A percentile compares a stretch with the other conserved stretches of the same genome.
phyloP scores from a whole-genome alignment of 345 rosid genomes.

The Populus pruinosa region DNA sequence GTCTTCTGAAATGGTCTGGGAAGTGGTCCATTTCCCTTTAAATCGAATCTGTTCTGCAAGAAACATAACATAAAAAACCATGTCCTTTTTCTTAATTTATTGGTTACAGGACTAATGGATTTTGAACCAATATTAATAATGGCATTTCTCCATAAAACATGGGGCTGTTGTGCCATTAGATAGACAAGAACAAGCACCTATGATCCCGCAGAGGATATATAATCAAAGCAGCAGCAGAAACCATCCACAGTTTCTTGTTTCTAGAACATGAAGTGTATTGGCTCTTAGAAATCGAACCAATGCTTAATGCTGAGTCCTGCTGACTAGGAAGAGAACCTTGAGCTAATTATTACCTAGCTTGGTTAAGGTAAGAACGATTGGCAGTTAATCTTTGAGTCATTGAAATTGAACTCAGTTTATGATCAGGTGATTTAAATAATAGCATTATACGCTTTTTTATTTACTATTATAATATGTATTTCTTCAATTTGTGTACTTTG shows the following conservation, averaged over 20 bases:
- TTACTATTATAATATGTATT: neutral
- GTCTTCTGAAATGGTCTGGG: too few species aligned
- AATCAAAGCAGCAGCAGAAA: neutral
- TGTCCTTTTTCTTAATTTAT: too few species aligned
- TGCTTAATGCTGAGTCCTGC: neutral
- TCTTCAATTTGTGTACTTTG: neutral
- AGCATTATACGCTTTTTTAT: neutral
- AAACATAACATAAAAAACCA: too few species aligned
- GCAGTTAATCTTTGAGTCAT: neutral
- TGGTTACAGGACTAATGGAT: neutral
- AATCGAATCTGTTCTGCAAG: too few species aligned
- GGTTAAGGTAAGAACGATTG: neutral
- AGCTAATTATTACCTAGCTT: neutral
- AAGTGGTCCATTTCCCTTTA: too few species aligned
- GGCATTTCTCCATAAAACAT: neutral
- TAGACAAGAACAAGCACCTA: too few species aligned
- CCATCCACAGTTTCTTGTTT: neutral
- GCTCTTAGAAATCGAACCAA: neutral
- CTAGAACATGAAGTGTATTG: neutral
- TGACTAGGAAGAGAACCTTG: neutral
- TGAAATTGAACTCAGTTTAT: neutral
- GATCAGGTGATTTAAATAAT: neutral
- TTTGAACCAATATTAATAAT: neutral
- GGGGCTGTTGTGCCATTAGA: neutral
- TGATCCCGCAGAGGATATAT: too few species aligned